Evolutionary conservation across 495 filamentous ascomycete genomes (phyloP), one percentile per base, ranked within the genome.

Genomic region (Aspergillus hancockii): DNA sequence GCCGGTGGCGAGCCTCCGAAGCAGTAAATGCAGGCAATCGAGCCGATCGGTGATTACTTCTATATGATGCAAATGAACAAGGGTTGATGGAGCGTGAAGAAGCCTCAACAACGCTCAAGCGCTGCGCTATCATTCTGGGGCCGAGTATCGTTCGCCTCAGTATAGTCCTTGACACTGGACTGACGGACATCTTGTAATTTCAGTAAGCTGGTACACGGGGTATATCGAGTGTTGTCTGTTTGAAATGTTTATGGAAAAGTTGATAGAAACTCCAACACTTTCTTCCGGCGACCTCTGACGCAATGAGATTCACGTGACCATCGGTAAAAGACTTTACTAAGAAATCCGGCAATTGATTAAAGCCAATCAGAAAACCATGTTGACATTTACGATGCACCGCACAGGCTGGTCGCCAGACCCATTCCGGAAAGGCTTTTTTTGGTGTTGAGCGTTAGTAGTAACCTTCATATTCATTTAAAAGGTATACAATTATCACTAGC

Each of bases 21-120:
- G 81, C 71, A 64, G 81, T 79, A 58, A 83, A 69, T 7, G 76
- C 77, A 49, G 80, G 77, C 32, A 82, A 58, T 32, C 74, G 67
- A 49, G 75, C 68, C n/a, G 70, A 70, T 56, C 69, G 75, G 36
- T 75, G 71, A 46, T 77, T 67, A 50, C 52, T 69, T 61, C 76
- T 67, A 57, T 65, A 71, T 14, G 69, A 62, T 53, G 54, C 65
- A 52, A 81, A 68, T 25, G 62, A 58, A 32, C 62, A 59, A n/a
- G 71, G 62, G 57, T 66, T 63, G 53, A 69, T 57, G 22, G 69
- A 54, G 49, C 69, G 69, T 52, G 67, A 52, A 19, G 65, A 62
- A 52, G 61, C 55, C 45, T 74, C 71, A 43, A 62, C 51, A 19
- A 69, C 61, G 46, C 58, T 46, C 14, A 63, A 64, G 23, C 65